Base-by-base conservation (phyloP, 257 asterid species). In the Vinca minor region DNA sequence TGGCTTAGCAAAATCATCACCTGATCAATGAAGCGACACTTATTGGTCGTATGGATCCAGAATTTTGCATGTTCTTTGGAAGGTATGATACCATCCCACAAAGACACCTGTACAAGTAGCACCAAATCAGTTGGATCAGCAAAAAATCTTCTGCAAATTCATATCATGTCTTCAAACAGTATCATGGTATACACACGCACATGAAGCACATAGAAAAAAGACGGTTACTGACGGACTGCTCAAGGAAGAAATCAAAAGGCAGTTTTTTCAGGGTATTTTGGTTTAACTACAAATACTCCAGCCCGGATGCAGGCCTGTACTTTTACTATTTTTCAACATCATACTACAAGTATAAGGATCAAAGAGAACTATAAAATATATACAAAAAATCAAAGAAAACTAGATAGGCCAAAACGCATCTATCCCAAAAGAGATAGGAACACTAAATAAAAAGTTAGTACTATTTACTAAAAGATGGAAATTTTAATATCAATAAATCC, bases 11-110 rank as follows among this genome's bases (percentile, higher is more conserved):
- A 36, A 70, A 60, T 17, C 64, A 81, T 59, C 62, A 87, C 97
- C 75, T 85, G 95, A 75, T 90, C 97, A 48, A 81, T 82, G 26
- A 90, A 90, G 4, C 92, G 87, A 45, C 87, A 90, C 74, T 90
- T 90, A 83, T 87, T 90, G 68, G 85, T 83, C 42, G 89, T 79
- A 71, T 85, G 97, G 53, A 87, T 83, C 90, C 79, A 75, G 65
- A 87, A 85, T 48, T 85, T 79, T 11, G 97, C 89, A 11, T 82
- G 86, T 54, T 90, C 95, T 81, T 83, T 82, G 8, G 90, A 68
- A 73, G 90, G 90, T 67, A 90, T 90, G 32, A 90, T 90, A 48
- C 90, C 90, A 68, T 90, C 97, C 97, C 97, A 90, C 76, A 90
- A 71, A 20, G 97, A 89, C 44, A 87, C 88, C 97, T 89, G 74